Conservation (phyloP, 176 grass and related monocot species). For the Tuctoria greenei region DNA sequence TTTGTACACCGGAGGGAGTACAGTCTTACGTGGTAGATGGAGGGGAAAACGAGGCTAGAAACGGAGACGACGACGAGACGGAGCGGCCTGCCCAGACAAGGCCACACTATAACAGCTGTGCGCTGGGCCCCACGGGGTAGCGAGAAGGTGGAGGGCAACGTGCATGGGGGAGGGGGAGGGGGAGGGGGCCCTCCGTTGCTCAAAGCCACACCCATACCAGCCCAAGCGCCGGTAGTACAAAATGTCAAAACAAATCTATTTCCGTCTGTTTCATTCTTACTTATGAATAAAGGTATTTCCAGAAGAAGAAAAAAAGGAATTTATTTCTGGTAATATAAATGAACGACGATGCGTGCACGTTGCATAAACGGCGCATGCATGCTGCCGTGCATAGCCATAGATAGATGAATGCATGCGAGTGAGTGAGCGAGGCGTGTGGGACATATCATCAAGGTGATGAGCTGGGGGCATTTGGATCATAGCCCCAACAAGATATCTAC, state of each 20-base stretch:
- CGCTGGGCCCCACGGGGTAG: conserved; percentile 47
- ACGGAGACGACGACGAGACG: not conserved
- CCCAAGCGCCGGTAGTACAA: too few species aligned
- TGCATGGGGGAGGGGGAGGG: conserved; percentile 34
- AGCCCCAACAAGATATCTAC: not conserved
- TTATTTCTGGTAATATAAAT: not conserved
- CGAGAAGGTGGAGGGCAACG: conserved; percentile 62
- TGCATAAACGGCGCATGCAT: not conserved
- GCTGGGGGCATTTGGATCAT: not conserved
- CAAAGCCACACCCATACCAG: conserved; percentile 2
- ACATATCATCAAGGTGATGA: not conserved
- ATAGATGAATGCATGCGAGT: too few species aligned
- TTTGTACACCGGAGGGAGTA: too few species aligned
- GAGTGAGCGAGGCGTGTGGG: not conserved
- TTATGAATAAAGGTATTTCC: not conserved
- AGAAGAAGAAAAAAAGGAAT: not conserved
- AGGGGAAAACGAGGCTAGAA: not conserved
- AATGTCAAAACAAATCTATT: not conserved
- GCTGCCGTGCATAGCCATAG: too few species aligned
- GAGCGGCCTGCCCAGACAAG: conserved; percentile 48
- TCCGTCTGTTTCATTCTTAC: not conserved
- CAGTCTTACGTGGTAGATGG: not conserved
- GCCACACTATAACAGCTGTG: conserved; percentile 77
- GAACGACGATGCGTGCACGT: not conserved
- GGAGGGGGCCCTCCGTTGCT: not conserved